phyloP scores from a whole-genome alignment of 148 eudicot species.

The Salicornia ramosissima region DNA sequence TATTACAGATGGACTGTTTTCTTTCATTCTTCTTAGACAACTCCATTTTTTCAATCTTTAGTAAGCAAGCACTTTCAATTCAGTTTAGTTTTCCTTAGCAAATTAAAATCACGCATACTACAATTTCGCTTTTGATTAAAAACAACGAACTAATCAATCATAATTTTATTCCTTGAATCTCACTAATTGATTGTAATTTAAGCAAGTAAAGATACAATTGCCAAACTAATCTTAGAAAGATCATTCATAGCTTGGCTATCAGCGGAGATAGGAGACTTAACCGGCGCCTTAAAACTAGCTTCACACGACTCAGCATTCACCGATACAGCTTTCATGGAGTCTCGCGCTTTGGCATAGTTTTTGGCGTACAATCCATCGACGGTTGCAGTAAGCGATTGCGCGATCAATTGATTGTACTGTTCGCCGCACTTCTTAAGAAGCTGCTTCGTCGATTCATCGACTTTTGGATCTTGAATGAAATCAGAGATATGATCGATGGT shows the following conservation, averaged over 20 bases:
- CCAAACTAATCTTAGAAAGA: slow-evolving; percentile 1
- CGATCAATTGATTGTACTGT: not conserved
- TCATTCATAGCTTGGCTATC: slow-evolving; percentile 7
- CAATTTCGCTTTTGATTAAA: no score
- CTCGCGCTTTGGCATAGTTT: not conserved
- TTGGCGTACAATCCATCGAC: not conserved
- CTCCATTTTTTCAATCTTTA: no score
- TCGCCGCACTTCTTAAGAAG: not conserved
- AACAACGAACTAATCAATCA: no score
- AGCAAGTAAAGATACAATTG: not conserved
- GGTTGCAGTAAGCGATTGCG: not conserved
- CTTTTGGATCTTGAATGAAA: not conserved
- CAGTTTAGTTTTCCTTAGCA: no score
- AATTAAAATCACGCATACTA: no score
- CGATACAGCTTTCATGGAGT: not conserved
- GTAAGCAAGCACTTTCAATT: no score
- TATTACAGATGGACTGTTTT: no score
- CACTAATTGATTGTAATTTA: no score
- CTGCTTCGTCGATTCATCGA: not conserved
- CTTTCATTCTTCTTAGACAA: no score
- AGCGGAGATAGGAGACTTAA: slow-evolving; percentile 6
- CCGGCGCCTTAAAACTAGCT: slow-evolving; percentile 1
- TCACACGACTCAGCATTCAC: slow-evolving; percentile 10
- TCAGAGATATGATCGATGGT: not conserved
- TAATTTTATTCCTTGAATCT: no score